phyloP scores from a whole-genome alignment of 495 filamentous ascomycete species.

The Talaromyces liani region DNA sequence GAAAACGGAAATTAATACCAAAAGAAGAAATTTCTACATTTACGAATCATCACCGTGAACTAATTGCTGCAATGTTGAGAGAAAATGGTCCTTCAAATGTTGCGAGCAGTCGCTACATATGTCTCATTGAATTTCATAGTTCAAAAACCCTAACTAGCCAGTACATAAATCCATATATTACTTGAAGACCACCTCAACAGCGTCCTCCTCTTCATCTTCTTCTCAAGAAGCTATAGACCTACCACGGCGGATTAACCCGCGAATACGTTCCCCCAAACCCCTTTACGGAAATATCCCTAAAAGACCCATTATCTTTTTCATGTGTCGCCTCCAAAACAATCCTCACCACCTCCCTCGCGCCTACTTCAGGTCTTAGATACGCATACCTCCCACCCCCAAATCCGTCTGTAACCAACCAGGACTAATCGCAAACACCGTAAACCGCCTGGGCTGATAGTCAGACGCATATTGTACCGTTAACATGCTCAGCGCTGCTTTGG shows the following conservation, averaged over 20 bases:
- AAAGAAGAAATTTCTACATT: not conserved
- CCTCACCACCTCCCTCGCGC: conserved; percentile 36
- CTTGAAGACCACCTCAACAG: too few relatives aligned
- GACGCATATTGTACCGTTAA: conserved; percentile 28
- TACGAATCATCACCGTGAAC: not conserved
- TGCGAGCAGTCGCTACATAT: too few relatives aligned
- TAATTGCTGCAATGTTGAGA: too few relatives aligned
- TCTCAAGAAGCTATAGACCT: not conserved
- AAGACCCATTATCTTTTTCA: conserved; percentile 33
- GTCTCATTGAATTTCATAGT: too few relatives aligned
- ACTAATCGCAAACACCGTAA: conserved; percentile 26
- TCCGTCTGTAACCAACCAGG: conserved; percentile 44
- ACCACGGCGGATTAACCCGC: conserved; percentile 3
- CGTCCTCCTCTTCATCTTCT: too few relatives aligned
- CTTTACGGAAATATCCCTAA: conserved; percentile 34
- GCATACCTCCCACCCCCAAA: conserved; percentile 28
- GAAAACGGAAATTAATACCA: not conserved
- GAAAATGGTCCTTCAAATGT: too few relatives aligned
- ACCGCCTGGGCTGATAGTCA: conserved; percentile 20
- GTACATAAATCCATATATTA: too few relatives aligned
- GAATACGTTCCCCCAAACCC: not conserved
- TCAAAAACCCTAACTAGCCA: too few relatives aligned
- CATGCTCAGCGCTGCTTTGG: conserved; percentile 35
- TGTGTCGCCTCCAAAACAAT: conserved; percentile 29
- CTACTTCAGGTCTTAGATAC: conserved; percentile 35